Evolutionary conservation across 2,329 filamentous ascomycete genomes (phyloP).

Genomic region (Phoma sp.): DNA sequence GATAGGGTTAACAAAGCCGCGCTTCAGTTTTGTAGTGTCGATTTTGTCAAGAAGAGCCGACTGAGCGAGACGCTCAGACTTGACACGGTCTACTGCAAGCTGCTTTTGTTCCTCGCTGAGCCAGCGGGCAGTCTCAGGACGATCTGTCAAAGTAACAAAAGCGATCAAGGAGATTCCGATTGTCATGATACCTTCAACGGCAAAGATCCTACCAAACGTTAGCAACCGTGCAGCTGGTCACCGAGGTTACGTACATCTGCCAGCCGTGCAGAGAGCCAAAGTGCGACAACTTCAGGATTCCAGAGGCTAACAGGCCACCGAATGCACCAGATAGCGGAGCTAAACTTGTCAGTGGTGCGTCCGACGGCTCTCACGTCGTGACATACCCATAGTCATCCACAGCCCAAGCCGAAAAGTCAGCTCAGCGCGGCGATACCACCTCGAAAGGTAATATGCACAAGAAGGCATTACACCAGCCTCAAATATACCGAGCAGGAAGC

Average conservation of each 20-base stretch:
- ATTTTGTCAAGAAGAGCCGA: conserved; percentile 68
- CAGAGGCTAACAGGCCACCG: conserved; percentile 67
- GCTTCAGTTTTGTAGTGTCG: conserved; percentile 63
- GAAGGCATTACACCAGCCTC: conserved; percentile 76
- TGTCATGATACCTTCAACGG: conserved; percentile 70
- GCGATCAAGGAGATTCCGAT: conserved; percentile 62
- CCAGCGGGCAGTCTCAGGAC: conserved; percentile 71
- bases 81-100: conserved; percentile 68
- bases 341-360: not conserved
- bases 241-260: conserved; percentile 59
- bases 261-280: conserved; percentile 64
- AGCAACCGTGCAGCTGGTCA: not conserved
- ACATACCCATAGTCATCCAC: conserved; percentile 66
- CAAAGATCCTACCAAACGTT: conserved; percentile 59
- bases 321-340: conserved; percentile 72
- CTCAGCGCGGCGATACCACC: conserved; percentile 73
- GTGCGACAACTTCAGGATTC: conserved; percentile 65
- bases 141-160: conserved; percentile 69
- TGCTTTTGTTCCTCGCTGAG: conserved; percentile 68
- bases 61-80: conserved; percentile 67
- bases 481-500: conserved; percentile 69
- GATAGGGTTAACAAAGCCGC: conserved; percentile 68
- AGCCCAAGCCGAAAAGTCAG: conserved; percentile 69
- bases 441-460: conserved; percentile 73
- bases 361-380: too few species aligned